A percentile compares a stretch with the other conserved stretches of the same genome.
Evolutionary conservation across 2,329 filamentous ascomycete genomes (phyloP).

Genomic region (Venturia oleaginea): DNA sequence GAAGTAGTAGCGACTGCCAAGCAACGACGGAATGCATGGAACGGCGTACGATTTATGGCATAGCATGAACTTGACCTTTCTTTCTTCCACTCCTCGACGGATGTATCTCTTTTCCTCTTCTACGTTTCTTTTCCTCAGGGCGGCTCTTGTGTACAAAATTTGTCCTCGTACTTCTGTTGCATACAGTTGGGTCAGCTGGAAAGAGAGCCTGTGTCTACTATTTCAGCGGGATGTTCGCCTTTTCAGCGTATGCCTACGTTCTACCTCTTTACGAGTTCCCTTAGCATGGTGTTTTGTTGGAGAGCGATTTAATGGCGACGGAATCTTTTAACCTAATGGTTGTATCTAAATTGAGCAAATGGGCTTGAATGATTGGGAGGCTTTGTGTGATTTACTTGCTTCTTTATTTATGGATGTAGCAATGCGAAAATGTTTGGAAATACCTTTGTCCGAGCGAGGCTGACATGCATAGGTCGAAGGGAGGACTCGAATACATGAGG

Average conservation of each 20-base stretch:
- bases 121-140: neutral
- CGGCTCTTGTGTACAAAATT: neutral
- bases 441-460: neutral
- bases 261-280: constrained; percentile 1
- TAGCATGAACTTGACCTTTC: neutral
- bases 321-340: neutral
- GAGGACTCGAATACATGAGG: neutral
- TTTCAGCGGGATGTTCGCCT: neutral
- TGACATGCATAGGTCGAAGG: neutral
- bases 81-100: neutral
- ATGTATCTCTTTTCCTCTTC: neutral
- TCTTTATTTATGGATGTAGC: neutral
- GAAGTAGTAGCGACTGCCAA: neutral
- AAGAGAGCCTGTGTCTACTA: neutral
- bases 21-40: neutral
- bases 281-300: constrained; percentile 10
- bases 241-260: neutral
- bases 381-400: neutral
- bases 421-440: neutral
- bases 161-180: neutral
- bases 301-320: neutral
- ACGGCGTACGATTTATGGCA: constrained; percentile 3
- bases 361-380: neutral
- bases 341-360: neutral
- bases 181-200: neutral